Base-by-base conservation (phyloP, 768 basidiomycete genomes). In the Arthromyces matolae region DNA sequence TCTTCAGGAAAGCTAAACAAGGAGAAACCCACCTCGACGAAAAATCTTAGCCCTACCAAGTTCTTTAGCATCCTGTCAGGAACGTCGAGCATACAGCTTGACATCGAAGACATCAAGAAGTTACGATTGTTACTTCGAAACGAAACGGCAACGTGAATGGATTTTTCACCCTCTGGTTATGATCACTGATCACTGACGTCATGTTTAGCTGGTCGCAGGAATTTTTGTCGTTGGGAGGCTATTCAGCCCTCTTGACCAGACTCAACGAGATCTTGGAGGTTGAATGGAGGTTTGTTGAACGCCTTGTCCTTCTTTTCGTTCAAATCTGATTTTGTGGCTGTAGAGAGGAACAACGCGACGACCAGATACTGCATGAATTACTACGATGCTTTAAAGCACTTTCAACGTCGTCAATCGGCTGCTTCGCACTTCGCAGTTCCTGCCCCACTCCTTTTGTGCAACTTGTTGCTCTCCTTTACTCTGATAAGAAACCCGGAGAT, bases 401-500 rank as follows among this genome's bases (percentile, higher is more conserved):
- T 3, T 85, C 90, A 0, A 95, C 94, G 0, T 93, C 90, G 7
- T 77, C 86, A 38, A 84, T 89, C 28, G 95, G 95, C 12, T 93
- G 89, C 60, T 82, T 84, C 43, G 93, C 96, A 4, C 79, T 99
- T 9, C 84, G 93, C n/a, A 85, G 82, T 57, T 86, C 84, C 24
- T 87, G 87, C 49, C 93, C 94, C 1, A 83, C 86, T 0, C 96
- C 95, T 1, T 97, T 92, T 63, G 73, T 77, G 4, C 88, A 94
- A 52, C 75, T 99, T 23, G 76, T 94, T 14, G 71, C 82, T 8
- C 77, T 98, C 13, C 74, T 98, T 2, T 98, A 91, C 66, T 95
- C 93, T 3, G 95, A 98, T 72, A 98, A 98, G 73, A 96, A 94
- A 63, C 96, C 96, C 0, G 96, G 96, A 35, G 96, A 99, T 31